These are phyloP conservation scores for Friedmanniomyces simplex DNA, from an alignment of 495 filamentous ascomycete genomes.

Conservation along the genomic window DNA sequence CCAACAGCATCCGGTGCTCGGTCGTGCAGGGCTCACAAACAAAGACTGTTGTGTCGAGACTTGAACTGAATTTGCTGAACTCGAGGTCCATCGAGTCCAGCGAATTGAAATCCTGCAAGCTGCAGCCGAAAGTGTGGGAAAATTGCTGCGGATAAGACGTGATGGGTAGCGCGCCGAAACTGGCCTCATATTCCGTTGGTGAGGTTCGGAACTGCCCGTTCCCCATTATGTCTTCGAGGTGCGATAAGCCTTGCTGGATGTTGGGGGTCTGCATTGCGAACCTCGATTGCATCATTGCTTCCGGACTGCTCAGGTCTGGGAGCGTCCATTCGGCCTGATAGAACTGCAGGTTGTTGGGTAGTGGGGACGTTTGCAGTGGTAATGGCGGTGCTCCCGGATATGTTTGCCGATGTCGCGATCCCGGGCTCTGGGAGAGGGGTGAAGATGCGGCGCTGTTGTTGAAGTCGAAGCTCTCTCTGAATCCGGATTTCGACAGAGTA, in stretches of 20 bases:
- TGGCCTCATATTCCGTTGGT: not conserved
- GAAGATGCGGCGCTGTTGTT: slow-evolving; percentile 3
- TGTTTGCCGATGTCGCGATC: not conserved
- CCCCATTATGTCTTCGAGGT: not conserved
- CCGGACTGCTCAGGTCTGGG: slow-evolving; percentile 1
- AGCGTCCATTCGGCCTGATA: slow-evolving; percentile 15
- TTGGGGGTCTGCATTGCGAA: not conserved
- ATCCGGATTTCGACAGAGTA: not conserved
- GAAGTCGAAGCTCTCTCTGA: slow-evolving; percentile 11
- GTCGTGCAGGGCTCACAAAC: too few species aligned
- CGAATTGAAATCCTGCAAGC: not conserved
- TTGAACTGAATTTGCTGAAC: not conserved
- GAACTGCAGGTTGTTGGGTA: slow-evolving; percentile 7
- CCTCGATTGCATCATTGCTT: slow-evolving; percentile 2
- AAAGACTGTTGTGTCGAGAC: too few species aligned
- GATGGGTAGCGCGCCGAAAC: not conserved
- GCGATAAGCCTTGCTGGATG: not conserved
- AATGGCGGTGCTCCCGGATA: slow-evolving; percentile 1
- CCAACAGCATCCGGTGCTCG: too few species aligned
- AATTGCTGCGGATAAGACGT: not conserved
- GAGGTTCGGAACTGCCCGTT: not conserved
- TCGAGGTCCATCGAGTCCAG: slow-evolving; percentile 8
- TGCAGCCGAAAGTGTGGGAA: not conserved
- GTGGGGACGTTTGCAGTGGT: not conserved
- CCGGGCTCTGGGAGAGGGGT: slow-evolving; percentile 9